Percentiles rank a stretch among this genome's conserved stretches.
Evolutionary conservation across 495 filamentous ascomycete genomes (phyloP).

Genomic region (Entonaema liquescens): DNA sequence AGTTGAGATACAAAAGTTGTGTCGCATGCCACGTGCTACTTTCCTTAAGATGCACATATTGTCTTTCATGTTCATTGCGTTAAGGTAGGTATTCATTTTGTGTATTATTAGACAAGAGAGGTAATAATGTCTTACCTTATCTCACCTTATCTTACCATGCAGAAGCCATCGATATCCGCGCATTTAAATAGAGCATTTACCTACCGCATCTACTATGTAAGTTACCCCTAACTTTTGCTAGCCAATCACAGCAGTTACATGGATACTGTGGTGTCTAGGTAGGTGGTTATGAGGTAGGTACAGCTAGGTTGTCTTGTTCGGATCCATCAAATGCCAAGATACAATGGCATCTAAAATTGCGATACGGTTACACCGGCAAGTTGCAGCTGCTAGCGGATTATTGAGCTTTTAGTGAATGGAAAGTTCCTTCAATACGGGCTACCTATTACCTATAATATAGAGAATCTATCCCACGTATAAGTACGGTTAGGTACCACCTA

Average conservation of each 20-base stretch:
- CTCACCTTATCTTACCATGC: neutral
- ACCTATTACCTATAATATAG: too few species aligned
- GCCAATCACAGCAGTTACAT: neutral
- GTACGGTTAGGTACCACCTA: too few species aligned
- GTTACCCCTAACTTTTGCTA: neutral
- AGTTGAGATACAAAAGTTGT: neutral
- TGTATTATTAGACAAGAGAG: neutral
- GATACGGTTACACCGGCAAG: conserved; percentile 28
- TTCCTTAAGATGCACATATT: neutral
- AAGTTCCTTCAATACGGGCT: too few species aligned
- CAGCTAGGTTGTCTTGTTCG: neutral
- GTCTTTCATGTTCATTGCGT: too few species aligned
- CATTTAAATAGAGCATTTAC: neutral
- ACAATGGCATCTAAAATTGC: conserved; percentile 6
- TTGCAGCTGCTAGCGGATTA: conserved; percentile 3
- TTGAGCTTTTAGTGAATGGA: neutral
- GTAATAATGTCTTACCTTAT: neutral
- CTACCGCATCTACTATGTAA: neutral
- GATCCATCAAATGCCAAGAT: conserved; percentile 34
- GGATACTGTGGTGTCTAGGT: neutral
- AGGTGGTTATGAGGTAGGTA: neutral
- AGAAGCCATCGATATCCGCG: neutral
- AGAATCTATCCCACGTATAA: too few species aligned
- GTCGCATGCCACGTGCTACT: neutral
- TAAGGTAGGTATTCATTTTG: too few species aligned